Evolutionary conservation across 176 grass and related monocot genomes (phyloP).

Genomic region (Hyparrhenia diplandra): DNA sequence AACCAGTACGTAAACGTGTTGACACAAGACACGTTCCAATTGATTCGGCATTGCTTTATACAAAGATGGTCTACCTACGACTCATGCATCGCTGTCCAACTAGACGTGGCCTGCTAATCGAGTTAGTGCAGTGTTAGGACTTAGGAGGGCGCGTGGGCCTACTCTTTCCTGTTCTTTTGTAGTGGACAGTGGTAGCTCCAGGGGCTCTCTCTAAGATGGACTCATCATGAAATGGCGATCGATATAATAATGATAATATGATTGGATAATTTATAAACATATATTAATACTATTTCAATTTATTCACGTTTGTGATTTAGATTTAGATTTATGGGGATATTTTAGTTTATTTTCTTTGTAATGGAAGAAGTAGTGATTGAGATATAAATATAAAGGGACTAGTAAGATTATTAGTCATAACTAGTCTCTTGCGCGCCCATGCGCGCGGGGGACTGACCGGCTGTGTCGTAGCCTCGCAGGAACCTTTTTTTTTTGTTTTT

Average conservation of each 20-base stretch:
- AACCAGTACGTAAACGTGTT: neutral
- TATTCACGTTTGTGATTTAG: too few relatives aligned
- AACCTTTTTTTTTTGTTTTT: too few relatives aligned
- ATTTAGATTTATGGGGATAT: too few relatives aligned
- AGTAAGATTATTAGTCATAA: too few relatives aligned
- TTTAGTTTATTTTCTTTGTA: too few relatives aligned
- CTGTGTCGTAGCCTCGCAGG: too few relatives aligned
- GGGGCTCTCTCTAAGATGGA: neutral
- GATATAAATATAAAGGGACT: too few relatives aligned
- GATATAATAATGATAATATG: neutral
- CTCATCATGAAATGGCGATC: neutral
- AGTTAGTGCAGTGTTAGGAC: slow-evolving; percentile 6
- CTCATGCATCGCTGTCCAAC: neutral
- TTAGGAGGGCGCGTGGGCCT: neutral
- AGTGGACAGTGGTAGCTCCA: neutral
- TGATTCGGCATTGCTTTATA: neutral
- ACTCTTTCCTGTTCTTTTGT: neutral
- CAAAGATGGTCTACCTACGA: neutral
- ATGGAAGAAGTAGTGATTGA: too few relatives aligned
- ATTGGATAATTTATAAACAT: too few relatives aligned
- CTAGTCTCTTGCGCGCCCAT: too few relatives aligned
- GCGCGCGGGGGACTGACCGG: too few relatives aligned
- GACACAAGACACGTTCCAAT: neutral
- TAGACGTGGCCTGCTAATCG: neutral
- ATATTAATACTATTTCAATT: too few relatives aligned